Evolutionary conservation across 1,284 basidiomycete genomes (phyloP), one percentile per base, ranked within the genome.

Genomic region (Boletellus sp.): DNA sequence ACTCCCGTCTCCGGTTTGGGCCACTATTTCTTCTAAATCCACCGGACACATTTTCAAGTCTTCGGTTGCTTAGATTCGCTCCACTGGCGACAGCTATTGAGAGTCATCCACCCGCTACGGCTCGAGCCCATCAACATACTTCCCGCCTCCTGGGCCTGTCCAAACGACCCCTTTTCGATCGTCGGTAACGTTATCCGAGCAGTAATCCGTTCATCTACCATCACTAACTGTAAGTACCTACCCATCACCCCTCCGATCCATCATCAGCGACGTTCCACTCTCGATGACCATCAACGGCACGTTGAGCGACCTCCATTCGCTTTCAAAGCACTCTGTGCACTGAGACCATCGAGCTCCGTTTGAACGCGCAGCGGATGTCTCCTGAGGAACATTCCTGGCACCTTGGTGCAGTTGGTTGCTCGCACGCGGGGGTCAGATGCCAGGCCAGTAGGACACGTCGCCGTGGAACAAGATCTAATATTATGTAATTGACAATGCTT

Each of bases 61-160:
- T 64, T 45, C 43, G 49, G 26, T 60, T 59, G 5, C 61, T 60
- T 2, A 53, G 53, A 0, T 24, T 64, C 61, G 18, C 48, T 64
- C 62, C 21, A 18, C 53, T 24, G 24, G 4, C 21, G 53, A 5
- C 59, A 51, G 19, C 12, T 60, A 4, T 37, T 63, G 16, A 51
- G 51, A n/a, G 37, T 33, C 35, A 45, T 62, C 13, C 59, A 24
- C 6, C 1, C 57, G 8, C 47, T 42, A 18, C 59, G 35, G 7
- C 59, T 60, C 26, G 38, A 51, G 44, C 48, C 58, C 19, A n/a
- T 64, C 10, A 62, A 63, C 35, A 35, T 60, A 21, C 57, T 64
- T 46, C 44, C 64, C 16, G 61, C 61, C 5, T 61, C 47, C 11
- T 48, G 50, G 7, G 57, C 50, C 57, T 46, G 33, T 15, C 50